Conservation (phyloP, 2,329 filamentous ascomycete genomes). For the Arthrocladium fulminans region DNA sequence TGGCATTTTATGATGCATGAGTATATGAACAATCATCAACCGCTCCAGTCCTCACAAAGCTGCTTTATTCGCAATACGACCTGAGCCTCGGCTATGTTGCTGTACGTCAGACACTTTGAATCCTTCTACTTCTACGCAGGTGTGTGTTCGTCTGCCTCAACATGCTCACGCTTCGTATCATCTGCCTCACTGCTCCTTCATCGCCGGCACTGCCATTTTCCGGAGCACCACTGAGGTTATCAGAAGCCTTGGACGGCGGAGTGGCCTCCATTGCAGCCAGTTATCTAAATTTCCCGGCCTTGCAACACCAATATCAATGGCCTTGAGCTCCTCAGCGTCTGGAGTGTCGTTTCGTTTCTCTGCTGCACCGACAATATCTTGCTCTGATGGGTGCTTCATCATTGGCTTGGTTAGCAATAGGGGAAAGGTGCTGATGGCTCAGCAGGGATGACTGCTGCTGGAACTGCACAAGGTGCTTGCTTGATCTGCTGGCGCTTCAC, state of each 20-base stretch:
- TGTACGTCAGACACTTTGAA: background rate
- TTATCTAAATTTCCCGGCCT: no score
- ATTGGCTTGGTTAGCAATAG: no score
- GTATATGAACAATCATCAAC: background rate
- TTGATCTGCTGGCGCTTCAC: background rate
- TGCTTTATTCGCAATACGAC: background rate
- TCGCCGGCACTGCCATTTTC: no score
- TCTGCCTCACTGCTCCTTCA: background rate
- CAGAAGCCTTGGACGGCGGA: no score
- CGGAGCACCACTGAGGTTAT: no score
- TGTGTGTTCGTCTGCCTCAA: background rate
- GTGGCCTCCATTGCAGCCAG: no score
- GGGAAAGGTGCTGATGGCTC: no score
- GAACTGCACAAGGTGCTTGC: background rate
- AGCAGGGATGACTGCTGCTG: background rate
- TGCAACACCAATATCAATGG: no score
- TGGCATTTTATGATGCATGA: background rate
- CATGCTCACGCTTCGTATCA: background rate
- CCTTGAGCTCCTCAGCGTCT: no score
- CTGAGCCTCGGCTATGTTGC: background rate
- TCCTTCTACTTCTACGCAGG: background rate
- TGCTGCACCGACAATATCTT: no score
- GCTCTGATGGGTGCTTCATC: no score
- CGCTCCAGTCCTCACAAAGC: background rate
- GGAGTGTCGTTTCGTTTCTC: no score